Conservation (phyloP, 2,329 filamentous ascomycete genomes). For the Trematosphaeria pertusa region DNA sequence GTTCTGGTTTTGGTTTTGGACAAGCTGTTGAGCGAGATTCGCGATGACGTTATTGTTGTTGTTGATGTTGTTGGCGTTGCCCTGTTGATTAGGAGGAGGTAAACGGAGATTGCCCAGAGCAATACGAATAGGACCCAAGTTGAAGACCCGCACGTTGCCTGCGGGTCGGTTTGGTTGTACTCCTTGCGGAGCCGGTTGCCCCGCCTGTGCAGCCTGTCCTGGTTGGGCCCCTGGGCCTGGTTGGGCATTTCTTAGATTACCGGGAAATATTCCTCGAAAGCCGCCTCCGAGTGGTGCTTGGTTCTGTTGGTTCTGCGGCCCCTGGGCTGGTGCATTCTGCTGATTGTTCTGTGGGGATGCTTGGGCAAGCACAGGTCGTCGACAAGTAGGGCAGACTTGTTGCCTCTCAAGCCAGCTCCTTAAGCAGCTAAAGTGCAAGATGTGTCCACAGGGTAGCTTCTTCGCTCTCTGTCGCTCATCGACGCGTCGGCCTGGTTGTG, state of each 20-base stretch:
- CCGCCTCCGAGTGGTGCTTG: constrained; percentile 26
- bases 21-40: constrained; percentile 31
- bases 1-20: constrained; percentile 24
- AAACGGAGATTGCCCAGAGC: constrained; percentile 44
- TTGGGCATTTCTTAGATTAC: constrained; percentile 27
- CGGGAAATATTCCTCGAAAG: constrained; percentile 27
- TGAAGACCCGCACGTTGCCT: constrained; percentile 46
- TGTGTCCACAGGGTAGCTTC: constrained; percentile 95
- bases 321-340: constrained; percentile 33
- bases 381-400: constrained; percentile 95
- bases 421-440: constrained; percentile 91
- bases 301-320: constrained; percentile 27
- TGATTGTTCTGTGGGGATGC: constrained; percentile 35
- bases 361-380: constrained; percentile 73
- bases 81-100: constrained; percentile 34
- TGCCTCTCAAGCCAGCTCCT: constrained; percentile 97
- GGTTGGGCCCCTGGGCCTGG: constrained; percentile 22
- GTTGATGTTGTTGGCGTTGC: constrained; percentile 30
- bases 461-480: constrained; percentile 89
- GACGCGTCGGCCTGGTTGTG: constrained; percentile 53
- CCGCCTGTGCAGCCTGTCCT: constrained; percentile 16
- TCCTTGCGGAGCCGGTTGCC: constrained; percentile 28
- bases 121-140: constrained; percentile 44
- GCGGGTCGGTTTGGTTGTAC: constrained; percentile 30
- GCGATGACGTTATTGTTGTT: constrained; percentile 30